Evolutionary conservation across 208 protist genomes (phyloP), one percentile per base, ranked within the genome.

Genomic region (Wallacemonas rigidus): DNA sequence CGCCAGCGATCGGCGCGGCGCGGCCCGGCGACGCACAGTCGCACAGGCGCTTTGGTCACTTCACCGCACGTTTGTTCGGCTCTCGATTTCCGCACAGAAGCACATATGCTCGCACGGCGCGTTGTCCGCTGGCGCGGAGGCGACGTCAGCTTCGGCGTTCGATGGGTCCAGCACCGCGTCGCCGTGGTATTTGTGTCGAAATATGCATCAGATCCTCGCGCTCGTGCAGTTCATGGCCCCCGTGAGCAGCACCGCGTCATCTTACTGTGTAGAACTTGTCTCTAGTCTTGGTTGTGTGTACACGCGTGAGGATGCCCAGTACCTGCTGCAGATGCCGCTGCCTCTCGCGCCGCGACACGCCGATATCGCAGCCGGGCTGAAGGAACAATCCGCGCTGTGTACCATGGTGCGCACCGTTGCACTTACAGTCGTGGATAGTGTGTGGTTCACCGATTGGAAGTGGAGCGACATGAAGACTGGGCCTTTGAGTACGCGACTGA

Each of bases 401-500:
- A 65, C 40, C 60, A 50, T 65, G 43, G 40, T 65, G 60, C 40
- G 60, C 40, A 48, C 60, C 3, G 60, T n/a, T 17, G 36, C 41
- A 14, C 36, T 51, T 12, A 17, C 26, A 5, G 3, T 65, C 41
- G 60, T 65, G 0, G 60, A 65, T 8, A 5, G 6, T 38, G 3
- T 65, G 15, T 65, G 41, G 3, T 8, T 45, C 11, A 51, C 40
- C 11, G 60, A 48, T 6, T 65, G 60, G 60, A 65, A 51, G 43
- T 65, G 60, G 60, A 11, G n/a, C 11, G 50, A 65, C 60, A 65
- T 65, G 60, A 65, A 65, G 60, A 51, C 41, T 38, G 9, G 12
- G 5, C 6, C 36, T 12, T 17, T 65, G n/a, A 38, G 44, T 6
- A 50, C 12, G 11, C 8, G 3, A 41, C 43, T 65, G 40, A 6